Percentiles rank a stretch among this genome's conserved stretches.
These are phyloP conservation scores for Chlorella sp. DNA, from an alignment of 139 green algal species.

Conservation along the genomic window DNA sequence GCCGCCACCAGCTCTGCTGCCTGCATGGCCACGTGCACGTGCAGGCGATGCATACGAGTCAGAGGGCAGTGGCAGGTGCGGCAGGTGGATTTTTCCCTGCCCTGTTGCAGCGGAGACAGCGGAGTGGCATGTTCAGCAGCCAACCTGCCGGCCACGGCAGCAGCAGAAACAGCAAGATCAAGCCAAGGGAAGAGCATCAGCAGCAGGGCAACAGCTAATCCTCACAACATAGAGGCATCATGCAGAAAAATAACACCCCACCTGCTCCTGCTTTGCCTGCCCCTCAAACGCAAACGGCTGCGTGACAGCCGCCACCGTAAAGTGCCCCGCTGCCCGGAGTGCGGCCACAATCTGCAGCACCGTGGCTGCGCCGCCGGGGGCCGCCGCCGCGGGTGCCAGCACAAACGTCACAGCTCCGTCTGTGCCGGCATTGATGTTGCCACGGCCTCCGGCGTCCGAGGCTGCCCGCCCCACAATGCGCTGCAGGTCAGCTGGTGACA, in stretches of 20 bases:
- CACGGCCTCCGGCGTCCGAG: slow-evolving; percentile 55
- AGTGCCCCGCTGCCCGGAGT: slow-evolving; percentile 73
- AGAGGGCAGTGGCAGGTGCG: no score
- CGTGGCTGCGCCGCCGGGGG: slow-evolving; percentile 62
- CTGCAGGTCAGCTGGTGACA: slow-evolving; percentile 36
- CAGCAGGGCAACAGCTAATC: no score
- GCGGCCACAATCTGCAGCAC: slow-evolving; percentile 72
- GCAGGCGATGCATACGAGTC: no score
- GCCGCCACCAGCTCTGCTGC: slow-evolving; percentile 68
- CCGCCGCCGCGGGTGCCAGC: slow-evolving; percentile 58
- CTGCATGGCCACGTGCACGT: slow-evolving; percentile 8
- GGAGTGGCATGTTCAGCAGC: no score
- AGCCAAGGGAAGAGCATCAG: no score
- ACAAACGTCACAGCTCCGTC: slow-evolving; percentile 70
- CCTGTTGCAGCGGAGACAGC: no score
- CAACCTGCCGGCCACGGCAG: no score
- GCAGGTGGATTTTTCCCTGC: no score
- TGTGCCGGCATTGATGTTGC: slow-evolving; percentile 45
- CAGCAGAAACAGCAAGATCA: no score
- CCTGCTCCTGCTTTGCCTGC: slow-evolving; percentile 60
- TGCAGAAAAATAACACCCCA: no score
- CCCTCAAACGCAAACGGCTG: slow-evolving; percentile 86
- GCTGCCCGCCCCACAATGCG: slow-evolving; percentile 50
- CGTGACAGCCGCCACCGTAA: slow-evolving; percentile 78
- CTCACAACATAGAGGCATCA: no score